Evolutionary conservation across 306 rosid species (phyloP).

Genomic region (barrel medic (Medicago truncatula)): DNA sequence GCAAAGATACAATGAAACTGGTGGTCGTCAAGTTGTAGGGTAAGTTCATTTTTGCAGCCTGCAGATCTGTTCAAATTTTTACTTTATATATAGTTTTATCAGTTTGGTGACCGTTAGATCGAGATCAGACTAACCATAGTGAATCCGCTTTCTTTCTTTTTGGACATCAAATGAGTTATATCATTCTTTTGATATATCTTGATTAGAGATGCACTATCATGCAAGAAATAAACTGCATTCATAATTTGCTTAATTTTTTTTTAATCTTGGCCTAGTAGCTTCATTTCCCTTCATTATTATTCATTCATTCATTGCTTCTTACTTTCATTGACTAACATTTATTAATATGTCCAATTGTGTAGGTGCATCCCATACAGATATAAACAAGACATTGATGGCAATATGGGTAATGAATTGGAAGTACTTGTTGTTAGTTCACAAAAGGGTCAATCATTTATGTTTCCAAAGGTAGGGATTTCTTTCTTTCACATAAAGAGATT

Average conservation of each 20-base stretch:
- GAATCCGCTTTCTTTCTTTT: too few relatives aligned
- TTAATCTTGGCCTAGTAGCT: too few relatives aligned
- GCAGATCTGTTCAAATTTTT: background rate
- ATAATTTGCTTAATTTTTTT: too few relatives aligned
- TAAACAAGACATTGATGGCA: slow-evolving; percentile 54
- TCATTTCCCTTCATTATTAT: too few relatives aligned
- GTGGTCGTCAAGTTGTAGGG: slow-evolving; percentile 97
- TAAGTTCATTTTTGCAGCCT: background rate
- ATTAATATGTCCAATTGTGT: slow-evolving; percentile 37
- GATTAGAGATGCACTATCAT: too few relatives aligned
- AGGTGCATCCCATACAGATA: slow-evolving; percentile 92
- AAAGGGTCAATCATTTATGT: slow-evolving; percentile 76
- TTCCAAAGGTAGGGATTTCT: slow-evolving; percentile 69
- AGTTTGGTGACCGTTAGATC: too few relatives aligned
- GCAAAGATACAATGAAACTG: slow-evolving; percentile 76
- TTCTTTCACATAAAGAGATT: background rate
- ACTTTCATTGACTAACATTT: slow-evolving; percentile 6
- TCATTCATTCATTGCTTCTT: background rate
- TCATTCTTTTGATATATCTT: too few relatives aligned
- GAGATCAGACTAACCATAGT: too few relatives aligned
- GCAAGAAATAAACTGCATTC: too few relatives aligned
- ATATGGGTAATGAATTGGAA: slow-evolving; percentile 62
- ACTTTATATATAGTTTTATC: too few relatives aligned
- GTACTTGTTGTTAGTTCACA: slow-evolving; percentile 89
- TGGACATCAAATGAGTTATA: too few relatives aligned